Base-by-base conservation (phyloP, 2,329 filamentous ascomycete species). In the Berkeleyomyces basicola region DNA sequence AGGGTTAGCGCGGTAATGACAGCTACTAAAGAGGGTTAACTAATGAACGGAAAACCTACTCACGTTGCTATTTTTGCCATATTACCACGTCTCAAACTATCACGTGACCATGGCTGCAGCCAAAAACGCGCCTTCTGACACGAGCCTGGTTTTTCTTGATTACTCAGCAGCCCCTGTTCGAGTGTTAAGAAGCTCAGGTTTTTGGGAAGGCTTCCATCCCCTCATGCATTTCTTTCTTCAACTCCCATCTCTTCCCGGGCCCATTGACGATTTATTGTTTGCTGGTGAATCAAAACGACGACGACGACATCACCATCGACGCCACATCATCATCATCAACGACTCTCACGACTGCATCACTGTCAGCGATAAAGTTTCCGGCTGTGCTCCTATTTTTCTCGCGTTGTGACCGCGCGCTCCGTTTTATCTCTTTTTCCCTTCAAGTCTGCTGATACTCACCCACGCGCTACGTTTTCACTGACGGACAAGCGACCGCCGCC, bases 401-500 rank as follows among this genome's bases (percentile, higher is more conserved):
- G 58, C 31, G 37, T 46, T 39, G 43, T 58, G 42, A 40, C 42
- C 9, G 42, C 49, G 33, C 49, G 36, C 23, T 7, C 67, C 70
- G 67, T 69, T 69, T 69, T 65, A 68, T 67, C 70, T 68, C 69
- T 69, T 67, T 70, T 69, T 67, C 69, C 72, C 73, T 70, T 74
- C 76, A 75, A 78, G 78, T 78, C 43, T 42, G 43, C 44, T 66
- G 66, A 64, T 65, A 61, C 59, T 36, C 59, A 46, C 53, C 23
- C 23, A 23, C 23, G 23, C 23, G 23, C 23, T 23, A 23, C 23
- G 23, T 23, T 49, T 31, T 10, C 46, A 33, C 31, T 49, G 6
- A 39, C 40, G 16, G 39, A 44, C 31, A n/a, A 16, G 46, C 14
- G n/a, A 23, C 46, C 46, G 4, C 46, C n/a, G 4, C n/a, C 31